Conservation (phyloP, 2,329 filamentous ascomycete species). For the Aspergillus piperis region DNA sequence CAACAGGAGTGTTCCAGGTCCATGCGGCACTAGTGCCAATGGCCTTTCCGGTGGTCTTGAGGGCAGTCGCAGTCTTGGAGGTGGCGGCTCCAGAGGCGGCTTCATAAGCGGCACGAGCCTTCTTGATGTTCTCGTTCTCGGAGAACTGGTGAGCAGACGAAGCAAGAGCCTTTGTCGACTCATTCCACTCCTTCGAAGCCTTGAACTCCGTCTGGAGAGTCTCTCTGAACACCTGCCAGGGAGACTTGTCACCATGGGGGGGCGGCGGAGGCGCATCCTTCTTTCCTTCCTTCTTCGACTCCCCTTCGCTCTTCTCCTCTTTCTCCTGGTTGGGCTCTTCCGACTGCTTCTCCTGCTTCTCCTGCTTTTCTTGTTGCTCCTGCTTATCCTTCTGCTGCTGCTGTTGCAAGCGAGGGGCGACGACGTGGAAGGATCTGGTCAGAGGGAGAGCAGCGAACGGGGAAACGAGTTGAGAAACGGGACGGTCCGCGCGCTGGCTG, state of each 20-base stretch:
- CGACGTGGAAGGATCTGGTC: slow-evolving; percentile 41
- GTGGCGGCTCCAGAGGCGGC: slow-evolving; percentile 82
- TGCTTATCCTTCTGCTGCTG: slow-evolving; percentile 28
- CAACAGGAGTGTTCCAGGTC: slow-evolving; percentile 95
- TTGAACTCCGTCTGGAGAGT: slow-evolving; percentile 95
- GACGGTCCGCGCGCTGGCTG: slow-evolving; percentile 34
- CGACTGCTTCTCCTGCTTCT: slow-evolving; percentile 46
- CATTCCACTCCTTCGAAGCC: slow-evolving; percentile 98
- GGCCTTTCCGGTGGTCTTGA: slow-evolving; percentile 82
- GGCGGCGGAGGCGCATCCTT: slow-evolving; percentile 74
- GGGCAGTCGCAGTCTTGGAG: slow-evolving; percentile 72
- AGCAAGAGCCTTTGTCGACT: slow-evolving; percentile 92
- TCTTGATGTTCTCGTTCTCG: slow-evolving; percentile 87
- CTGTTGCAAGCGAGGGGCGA: slow-evolving; percentile 36
- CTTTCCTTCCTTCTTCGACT: slow-evolving; percentile 53
- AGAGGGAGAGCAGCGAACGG: slow-evolving; percentile 39
- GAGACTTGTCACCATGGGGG: slow-evolving; percentile 97
- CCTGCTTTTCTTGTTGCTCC: slow-evolving; percentile 36
- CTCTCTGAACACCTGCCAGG: slow-evolving; percentile 98
- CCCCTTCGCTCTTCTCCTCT: slow-evolving; percentile 50
- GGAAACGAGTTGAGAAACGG: slow-evolving; percentile 34
- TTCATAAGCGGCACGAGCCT: slow-evolving; percentile 82
- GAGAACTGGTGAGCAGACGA: slow-evolving; percentile 87
- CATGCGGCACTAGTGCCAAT: slow-evolving; percentile 90
- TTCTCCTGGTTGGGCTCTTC: slow-evolving; percentile 34